Conservation (phyloP, 2,329 filamentous ascomycete genomes). For the Exutisphaerella laricina region DNA sequence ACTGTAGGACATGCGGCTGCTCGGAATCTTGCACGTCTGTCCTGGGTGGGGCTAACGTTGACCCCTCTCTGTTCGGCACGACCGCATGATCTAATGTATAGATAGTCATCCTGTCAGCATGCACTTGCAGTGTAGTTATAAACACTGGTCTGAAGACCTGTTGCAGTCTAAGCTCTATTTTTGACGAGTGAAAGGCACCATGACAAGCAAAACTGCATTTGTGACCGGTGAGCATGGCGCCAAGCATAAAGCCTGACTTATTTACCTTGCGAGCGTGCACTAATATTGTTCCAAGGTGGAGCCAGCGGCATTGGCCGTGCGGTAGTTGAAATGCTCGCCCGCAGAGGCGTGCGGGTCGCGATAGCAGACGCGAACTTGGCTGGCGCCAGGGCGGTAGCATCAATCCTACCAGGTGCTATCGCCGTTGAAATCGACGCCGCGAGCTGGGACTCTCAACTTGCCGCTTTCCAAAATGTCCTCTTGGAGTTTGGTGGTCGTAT, state of each 20-base stretch:
- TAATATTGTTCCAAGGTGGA: constrained; percentile 15
- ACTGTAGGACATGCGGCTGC: too few species aligned
- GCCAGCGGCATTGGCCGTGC: constrained; percentile 35
- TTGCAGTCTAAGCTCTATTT: too few species aligned
- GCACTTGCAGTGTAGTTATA: too few species aligned
- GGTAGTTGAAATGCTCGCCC: constrained; percentile 29
- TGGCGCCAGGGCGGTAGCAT: constrained; percentile 26
- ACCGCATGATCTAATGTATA: too few species aligned
- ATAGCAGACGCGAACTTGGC: constrained; percentile 40
- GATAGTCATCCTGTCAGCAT: too few species aligned
- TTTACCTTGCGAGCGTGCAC: not conserved
- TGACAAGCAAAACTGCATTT: constrained; percentile 3
- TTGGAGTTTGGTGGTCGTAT: constrained; percentile 33
- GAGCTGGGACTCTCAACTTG: constrained; percentile 36
- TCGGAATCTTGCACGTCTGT: too few species aligned
- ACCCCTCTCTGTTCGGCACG: too few species aligned
- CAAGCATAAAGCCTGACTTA: too few species aligned
- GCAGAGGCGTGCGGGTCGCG: constrained; percentile 43
- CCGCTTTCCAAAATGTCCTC: constrained; percentile 35
- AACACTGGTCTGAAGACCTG: too few species aligned
- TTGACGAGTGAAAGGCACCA: not conserved
- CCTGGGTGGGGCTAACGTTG: too few species aligned
- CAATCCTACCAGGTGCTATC: constrained; percentile 18
- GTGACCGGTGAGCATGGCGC: constrained; percentile 8
- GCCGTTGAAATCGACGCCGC: constrained; percentile 32